Evolutionary conservation across 768 basidiomycete genomes (phyloP).

Genomic region (Clathrus columnatus): DNA sequence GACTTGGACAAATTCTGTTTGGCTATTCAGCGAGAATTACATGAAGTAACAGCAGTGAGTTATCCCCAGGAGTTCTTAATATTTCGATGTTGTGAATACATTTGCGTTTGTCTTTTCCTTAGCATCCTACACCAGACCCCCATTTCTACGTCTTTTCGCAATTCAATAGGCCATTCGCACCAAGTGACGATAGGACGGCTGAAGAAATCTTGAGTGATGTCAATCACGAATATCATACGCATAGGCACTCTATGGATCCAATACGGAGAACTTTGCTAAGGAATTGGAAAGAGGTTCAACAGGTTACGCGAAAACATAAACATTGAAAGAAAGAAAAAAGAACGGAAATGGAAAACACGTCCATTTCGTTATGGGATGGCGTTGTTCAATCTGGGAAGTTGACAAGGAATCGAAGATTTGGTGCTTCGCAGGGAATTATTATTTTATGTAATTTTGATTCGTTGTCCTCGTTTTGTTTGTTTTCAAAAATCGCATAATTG

Average conservation of each 20-base stretch:
- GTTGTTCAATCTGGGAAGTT: too few relatives aligned
- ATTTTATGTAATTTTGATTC: too few relatives aligned
- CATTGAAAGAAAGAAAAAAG: too few relatives aligned
- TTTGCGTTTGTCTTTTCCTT: slow-evolving; percentile 18
- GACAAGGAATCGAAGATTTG: too few relatives aligned
- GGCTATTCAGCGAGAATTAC: slow-evolving; percentile 56
- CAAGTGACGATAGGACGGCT: slow-evolving; percentile 49
- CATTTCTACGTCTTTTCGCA: slow-evolving; percentile 43
- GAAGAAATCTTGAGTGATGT: slow-evolving; percentile 37
- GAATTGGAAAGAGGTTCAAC: slow-evolving; percentile 27
- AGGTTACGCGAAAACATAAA: slow-evolving; percentile 10
- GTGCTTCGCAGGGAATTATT: too few relatives aligned
- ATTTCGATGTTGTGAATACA: slow-evolving; percentile 22
- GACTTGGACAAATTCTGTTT: slow-evolving; percentile 64
- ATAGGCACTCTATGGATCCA: slow-evolving; percentile 20
- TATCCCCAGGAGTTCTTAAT: slow-evolving; percentile 11
- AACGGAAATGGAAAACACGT: too few relatives aligned
- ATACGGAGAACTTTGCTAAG: slow-evolving; percentile 25
- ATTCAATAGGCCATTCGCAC: slow-evolving; percentile 65
- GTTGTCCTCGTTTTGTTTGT: too few relatives aligned
- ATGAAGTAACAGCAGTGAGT: slow-evolving; percentile 63
- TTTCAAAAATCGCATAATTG: too few relatives aligned
- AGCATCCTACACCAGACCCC: slow-evolving; percentile 49
- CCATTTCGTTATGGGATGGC: too few relatives aligned
- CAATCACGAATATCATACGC: slow-evolving; percentile 29